Evolutionary conservation across 2,329 filamentous ascomycete genomes (phyloP).

Genomic region (Alternaria alternata): DNA sequence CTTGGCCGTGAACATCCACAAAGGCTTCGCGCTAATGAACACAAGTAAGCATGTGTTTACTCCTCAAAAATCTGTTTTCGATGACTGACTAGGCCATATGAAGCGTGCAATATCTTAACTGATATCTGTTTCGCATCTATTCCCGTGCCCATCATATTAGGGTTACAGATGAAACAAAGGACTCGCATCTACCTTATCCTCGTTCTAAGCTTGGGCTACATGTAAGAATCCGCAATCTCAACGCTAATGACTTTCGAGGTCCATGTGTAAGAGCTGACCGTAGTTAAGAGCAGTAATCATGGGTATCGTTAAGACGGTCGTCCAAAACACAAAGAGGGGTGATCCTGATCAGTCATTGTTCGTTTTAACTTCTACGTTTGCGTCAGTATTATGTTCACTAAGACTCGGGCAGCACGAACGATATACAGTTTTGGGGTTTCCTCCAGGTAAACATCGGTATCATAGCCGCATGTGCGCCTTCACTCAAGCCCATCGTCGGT

Average conservation of each 20-base stretch:
- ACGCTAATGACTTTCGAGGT: too few relatives aligned
- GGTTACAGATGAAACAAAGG: background rate
- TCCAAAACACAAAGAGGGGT: background rate
- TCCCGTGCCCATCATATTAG: background rate
- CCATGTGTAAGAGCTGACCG: background rate
- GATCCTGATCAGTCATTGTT: slow-evolving; percentile 1
- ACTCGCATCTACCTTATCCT: background rate
- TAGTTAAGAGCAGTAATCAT: background rate
- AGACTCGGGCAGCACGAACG: background rate
- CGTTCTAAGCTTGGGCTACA: background rate
- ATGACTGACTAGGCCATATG: background rate
- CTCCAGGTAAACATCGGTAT: slow-evolving; percentile 1
- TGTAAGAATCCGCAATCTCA: background rate
- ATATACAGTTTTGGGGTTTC: slow-evolving; percentile 3
- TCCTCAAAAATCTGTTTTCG: background rate
- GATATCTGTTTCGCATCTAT: slow-evolving; percentile 1
- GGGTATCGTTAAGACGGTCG: background rate
- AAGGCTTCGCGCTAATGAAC: background rate
- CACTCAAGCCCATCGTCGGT: slow-evolving; percentile 1
- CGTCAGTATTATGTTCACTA: background rate
- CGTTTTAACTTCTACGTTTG: background rate
- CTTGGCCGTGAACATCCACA: background rate
- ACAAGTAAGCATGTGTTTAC: background rate
- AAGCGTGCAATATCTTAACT: background rate
- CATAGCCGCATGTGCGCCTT: background rate